phyloP scores from a whole-genome alignment of 805 yeast genomes.

The Lachancea sp. region DNA sequence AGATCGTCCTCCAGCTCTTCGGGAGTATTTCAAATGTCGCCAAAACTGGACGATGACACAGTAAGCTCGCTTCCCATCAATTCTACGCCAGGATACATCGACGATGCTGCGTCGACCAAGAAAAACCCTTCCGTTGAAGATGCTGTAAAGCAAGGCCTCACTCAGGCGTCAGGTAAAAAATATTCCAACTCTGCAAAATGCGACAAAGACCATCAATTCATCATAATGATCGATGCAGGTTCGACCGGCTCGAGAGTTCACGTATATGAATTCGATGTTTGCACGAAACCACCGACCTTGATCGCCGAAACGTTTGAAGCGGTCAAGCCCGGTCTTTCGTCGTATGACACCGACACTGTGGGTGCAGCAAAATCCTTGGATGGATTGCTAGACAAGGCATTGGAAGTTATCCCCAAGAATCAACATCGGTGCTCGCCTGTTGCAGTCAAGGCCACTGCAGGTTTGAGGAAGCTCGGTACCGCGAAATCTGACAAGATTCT shows the following conservation, averaged over 20 bases:
- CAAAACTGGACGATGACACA: constrained; percentile 3
- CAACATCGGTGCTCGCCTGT: constrained; percentile 81
- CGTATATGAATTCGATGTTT: constrained; percentile 84
- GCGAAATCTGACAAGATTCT: constrained; percentile 67
- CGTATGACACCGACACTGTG: constrained; percentile 67
- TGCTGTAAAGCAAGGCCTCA: constrained; percentile 26
- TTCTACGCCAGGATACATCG: constrained; percentile 23
- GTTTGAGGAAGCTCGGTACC: constrained; percentile 78
- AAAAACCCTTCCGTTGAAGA: constrained; percentile 22
- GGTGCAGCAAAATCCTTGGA: constrained; percentile 92
- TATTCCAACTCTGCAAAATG: constrained; percentile 25
- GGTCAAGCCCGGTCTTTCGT: constrained; percentile 89
- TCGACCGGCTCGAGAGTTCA: constrained; percentile 96
- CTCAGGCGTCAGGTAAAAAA: constrained; percentile 17
- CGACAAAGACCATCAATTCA: constrained; percentile 53
- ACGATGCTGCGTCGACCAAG: constrained; percentile 16
- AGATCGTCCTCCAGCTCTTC: constrained; percentile 28
- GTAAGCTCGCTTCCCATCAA: constrained; percentile 17
- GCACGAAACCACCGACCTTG: constrained; percentile 76
- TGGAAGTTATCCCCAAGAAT: constrained; percentile 67
- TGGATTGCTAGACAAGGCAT: constrained; percentile 68
- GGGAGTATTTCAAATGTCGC: constrained; percentile 12
- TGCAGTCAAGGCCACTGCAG: constrained; percentile 98
- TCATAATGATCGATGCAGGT: constrained; percentile 96
- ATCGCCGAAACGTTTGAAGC: constrained; percentile 76